phyloP scores from a whole-genome alignment of 495 filamentous ascomycete genomes.

The Penicillium arizonense region DNA sequence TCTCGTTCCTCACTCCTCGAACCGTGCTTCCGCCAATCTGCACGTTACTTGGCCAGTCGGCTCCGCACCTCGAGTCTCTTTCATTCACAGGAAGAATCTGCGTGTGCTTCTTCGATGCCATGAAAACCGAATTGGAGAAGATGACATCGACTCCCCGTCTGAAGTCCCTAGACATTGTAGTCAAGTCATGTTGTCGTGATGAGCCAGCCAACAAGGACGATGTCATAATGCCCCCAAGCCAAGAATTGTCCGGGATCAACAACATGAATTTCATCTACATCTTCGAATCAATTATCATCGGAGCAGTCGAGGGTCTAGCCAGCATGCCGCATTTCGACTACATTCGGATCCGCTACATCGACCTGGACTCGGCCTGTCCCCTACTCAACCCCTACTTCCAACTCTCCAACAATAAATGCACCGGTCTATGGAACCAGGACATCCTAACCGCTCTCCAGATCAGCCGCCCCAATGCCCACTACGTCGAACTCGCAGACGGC shows the following conservation, averaged over 20 bases:
- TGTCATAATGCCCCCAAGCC: too few species aligned
- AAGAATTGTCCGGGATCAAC: slow-evolving; percentile 62
- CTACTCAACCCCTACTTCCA: slow-evolving; percentile 68
- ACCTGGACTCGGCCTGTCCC: slow-evolving; percentile 55
- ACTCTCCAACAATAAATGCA: slow-evolving; percentile 53
- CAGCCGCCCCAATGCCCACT: slow-evolving; percentile 53
- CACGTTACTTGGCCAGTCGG: slow-evolving; percentile 52
- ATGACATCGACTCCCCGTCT: slow-evolving; percentile 37
- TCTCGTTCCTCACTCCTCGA: slow-evolving; percentile 12
- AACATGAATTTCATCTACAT: slow-evolving; percentile 64
- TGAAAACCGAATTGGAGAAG: slow-evolving; percentile 18
- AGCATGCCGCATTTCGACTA: slow-evolving; percentile 52
- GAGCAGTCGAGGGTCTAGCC: slow-evolving; percentile 56
- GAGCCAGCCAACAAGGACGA: too few species aligned
- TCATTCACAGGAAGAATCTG: slow-evolving; percentile 68
- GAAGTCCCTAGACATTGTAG: slow-evolving; percentile 63
- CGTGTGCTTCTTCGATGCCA: slow-evolving; percentile 50
- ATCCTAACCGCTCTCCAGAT: slow-evolving; percentile 56
- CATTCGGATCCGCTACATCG: slow-evolving; percentile 68
- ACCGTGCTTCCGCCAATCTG: slow-evolving; percentile 47
- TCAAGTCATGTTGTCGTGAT: slow-evolving; percentile 67
- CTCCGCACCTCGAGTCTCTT: slow-evolving; percentile 59
- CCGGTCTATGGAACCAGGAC: slow-evolving; percentile 66
- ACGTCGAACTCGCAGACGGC: slow-evolving; percentile 56
- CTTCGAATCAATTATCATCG: slow-evolving; percentile 63